These are phyloP conservation scores for Podaxis pistillaris DNA, from an alignment of 768 basidiomycete species.

Conservation along the genomic window DNA sequence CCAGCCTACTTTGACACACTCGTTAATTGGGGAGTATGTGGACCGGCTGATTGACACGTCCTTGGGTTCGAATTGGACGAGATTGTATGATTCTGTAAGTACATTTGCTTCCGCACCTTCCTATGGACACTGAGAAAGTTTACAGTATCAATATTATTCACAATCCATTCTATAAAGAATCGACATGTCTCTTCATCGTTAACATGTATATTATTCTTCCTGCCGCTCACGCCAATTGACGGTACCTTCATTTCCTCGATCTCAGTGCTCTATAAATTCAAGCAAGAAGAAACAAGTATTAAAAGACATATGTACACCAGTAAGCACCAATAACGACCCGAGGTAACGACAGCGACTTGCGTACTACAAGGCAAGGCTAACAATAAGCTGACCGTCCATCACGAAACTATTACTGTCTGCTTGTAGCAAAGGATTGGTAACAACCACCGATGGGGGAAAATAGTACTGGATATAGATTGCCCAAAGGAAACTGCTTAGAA, in stretches of 20 bases:
- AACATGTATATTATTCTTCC: background rate
- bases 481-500: background rate
- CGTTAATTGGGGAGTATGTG: conserved; percentile 82
- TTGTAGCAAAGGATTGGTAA: background rate
- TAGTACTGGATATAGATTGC: background rate
- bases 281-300: background rate
- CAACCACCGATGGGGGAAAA: background rate
- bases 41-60: conserved; percentile 89
- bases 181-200: background rate
- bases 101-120: background rate
- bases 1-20: conserved; percentile 86
- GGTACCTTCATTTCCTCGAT: background rate
- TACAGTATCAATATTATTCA: conserved; percentile 90
- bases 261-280: background rate
- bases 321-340: background rate
- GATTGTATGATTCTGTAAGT: conserved; percentile 91
- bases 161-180: conserved; percentile 70
- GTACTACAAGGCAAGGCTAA: background rate
- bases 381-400: background rate
- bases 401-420: background rate
- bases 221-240: background rate
- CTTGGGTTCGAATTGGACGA: conserved; percentile 90
- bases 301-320: background rate
- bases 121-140: conserved; percentile 2
- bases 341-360: background rate